phyloP scores from a whole-genome alignment of 2,329 filamentous ascomycete species.

The Cucurbitaria berberidis region DNA sequence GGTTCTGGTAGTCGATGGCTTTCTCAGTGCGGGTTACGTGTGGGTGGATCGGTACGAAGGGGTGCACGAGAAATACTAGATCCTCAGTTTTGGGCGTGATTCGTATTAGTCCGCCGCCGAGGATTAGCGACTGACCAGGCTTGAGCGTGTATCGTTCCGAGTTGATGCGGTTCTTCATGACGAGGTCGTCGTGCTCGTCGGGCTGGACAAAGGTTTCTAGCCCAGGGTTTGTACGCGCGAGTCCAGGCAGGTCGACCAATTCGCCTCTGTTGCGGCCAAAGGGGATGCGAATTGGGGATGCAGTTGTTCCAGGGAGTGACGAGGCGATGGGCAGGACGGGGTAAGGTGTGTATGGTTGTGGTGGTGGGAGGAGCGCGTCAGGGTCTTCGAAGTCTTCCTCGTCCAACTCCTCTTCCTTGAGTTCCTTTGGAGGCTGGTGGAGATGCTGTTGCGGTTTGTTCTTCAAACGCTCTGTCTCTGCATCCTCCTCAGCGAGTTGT shows the following conservation, averaged over 20 bases:
- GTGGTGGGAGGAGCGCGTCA: slow-evolving; percentile 72
- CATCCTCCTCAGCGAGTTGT: slow-evolving; percentile 44
- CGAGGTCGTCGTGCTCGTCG: slow-evolving; percentile 68
- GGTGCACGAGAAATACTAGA: slow-evolving; percentile 76
- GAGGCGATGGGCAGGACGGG: slow-evolving; percentile 88
- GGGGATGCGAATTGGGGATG: slow-evolving; percentile 89
- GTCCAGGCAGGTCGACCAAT: slow-evolving; percentile 88
- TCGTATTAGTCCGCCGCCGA: slow-evolving; percentile 81
- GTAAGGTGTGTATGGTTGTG: slow-evolving; percentile 73
- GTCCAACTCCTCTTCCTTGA: slow-evolving; percentile 21
- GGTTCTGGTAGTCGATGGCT: slow-evolving; percentile 73
- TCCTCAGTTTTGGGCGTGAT: slow-evolving; percentile 76
- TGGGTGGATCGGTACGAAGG: slow-evolving; percentile 78
- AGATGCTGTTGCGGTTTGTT: slow-evolving; percentile 24
- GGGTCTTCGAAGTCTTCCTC: slow-evolving; percentile 40
- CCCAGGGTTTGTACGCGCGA: slow-evolving; percentile 68
- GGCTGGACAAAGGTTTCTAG: slow-evolving; percentile 74
- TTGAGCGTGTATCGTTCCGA: slow-evolving; percentile 77
- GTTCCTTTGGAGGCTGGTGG: slow-evolving; percentile 26
- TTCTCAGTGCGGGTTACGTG: slow-evolving; percentile 84
- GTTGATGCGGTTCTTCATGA: slow-evolving; percentile 78
- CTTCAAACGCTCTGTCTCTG: slow-evolving; percentile 30
- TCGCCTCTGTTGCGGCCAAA: slow-evolving; percentile 88
- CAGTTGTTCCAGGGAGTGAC: slow-evolving; percentile 87
- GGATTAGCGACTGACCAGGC: slow-evolving; percentile 77